A percentile compares a stretch with the other conserved stretches of the same genome.
phyloP scores from a whole-genome alignment of 192 early-diverging fungal genomes.

The Entomortierella lignicola region DNA sequence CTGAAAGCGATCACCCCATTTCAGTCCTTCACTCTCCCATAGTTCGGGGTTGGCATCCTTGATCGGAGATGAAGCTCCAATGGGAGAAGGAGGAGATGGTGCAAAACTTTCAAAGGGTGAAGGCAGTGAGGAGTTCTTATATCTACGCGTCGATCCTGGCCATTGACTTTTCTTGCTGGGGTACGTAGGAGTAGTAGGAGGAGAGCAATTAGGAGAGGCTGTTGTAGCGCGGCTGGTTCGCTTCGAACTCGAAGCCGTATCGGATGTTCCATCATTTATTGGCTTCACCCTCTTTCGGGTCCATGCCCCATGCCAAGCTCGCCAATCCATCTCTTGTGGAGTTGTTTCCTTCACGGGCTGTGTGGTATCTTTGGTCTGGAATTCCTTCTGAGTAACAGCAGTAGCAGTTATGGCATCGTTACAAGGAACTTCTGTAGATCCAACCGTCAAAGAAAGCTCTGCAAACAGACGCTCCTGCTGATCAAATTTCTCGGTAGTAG shows the following conservation, averaged over 20 bases:
- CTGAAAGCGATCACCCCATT: conserved; percentile 51
- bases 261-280: neutral
- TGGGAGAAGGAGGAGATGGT: neutral
- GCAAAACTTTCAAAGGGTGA: neutral
- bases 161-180: no score
- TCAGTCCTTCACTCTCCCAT: conserved; percentile 33
- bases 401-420: neutral
- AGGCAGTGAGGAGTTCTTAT: no score
- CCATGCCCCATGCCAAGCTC: conserved; percentile 29
- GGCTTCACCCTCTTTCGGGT: neutral
- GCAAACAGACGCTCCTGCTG: conserved; percentile 4
- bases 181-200: neutral
- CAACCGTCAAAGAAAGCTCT: conserved; percentile 12
- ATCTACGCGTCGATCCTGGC: no score
- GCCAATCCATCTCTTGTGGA: conserved; percentile 25
- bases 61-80: neutral
- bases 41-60: conserved; percentile 25
- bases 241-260: neutral
- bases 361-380: neutral
- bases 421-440: neutral
- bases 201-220: neutral
- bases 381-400: no score
- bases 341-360: neutral
- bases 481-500: neutral
- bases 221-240: neutral